These are phyloP conservation scores for Colletotrichum viniferum DNA, from an alignment of 2,329 filamentous ascomycete genomes.

Conservation along the genomic window DNA sequence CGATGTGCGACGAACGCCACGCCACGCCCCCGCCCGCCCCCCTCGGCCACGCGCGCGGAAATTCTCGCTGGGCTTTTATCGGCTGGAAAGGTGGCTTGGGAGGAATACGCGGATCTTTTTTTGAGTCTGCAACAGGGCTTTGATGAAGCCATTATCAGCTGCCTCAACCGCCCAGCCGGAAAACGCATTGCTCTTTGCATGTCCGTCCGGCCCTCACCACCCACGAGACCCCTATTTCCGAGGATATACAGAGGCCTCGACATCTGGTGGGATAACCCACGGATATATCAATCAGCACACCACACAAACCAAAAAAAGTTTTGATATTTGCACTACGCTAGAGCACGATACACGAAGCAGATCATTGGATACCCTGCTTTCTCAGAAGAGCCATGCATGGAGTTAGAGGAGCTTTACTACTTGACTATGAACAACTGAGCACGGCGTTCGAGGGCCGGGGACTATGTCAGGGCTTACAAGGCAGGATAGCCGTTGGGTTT, in stretches of 20 bases:
- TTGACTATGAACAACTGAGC: not conserved
- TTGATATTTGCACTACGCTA: not conserved
- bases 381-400: not conserved
- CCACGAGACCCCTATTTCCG: not conserved
- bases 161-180: not conserved
- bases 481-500: not conserved
- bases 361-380: not conserved
- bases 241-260: not conserved
- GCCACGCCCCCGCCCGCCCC: not conserved
- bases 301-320: not conserved
- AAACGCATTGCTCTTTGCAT: not conserved
- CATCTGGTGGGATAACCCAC: not conserved
- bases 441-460: not conserved
- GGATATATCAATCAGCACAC: not conserved
- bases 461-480: fast-evolving
- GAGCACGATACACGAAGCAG: not conserved
- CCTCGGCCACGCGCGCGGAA: not conserved
- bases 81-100: not conserved
- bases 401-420: not conserved
- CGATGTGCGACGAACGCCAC: not conserved
- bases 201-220: not conserved
- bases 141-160: not conserved
- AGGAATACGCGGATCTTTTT: not conserved
- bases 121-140: not conserved
- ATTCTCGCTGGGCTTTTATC: not conserved